Evolutionary conservation across 257 asterid species (phyloP), one percentile per base, ranked within the genome.

Genomic region (Vinca minor): DNA sequence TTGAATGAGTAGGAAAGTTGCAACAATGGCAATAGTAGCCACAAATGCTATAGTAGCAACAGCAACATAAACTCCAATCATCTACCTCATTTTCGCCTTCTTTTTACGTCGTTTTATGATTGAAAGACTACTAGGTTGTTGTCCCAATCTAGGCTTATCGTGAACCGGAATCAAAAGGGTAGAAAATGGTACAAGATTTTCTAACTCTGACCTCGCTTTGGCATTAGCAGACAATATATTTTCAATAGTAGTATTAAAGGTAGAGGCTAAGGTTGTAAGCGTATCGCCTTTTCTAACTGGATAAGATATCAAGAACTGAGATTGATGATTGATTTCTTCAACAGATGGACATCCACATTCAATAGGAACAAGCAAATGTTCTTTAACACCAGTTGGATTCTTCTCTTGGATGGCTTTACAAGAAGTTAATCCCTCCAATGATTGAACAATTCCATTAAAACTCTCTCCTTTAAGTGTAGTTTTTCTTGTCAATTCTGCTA

Each of bases 311-410:
- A 85, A 53, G 42, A 76, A 26, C 79, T 73, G 72, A 0, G 46
- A 41, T 12, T 52, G 55, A 6, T 13, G 65, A 48, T 50, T 34
- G 29, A 58, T 41, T 60, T 76, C 79, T 9, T 3, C 57, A 38
- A 77, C 14, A 41, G 74, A 70, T 8, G 90, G 85, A 76, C 95
- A 82, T 13, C 84, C 80, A 71, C 89, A 87, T 53, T 69, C 76
- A 72, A 78, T 1, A 15, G 87, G 87, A 41, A 85, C 66, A 41
- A 39, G 49, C 20, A 78, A 59, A 12, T 39, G 53, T 35, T 53
- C 29, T n/a, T 67, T 73, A 49, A 78, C 87, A 18, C 48, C 80
- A 18, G 56, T 63, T 11, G 82, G 87, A 65, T 79, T 87, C 36
- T 71, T 80, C 63, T 76, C 86, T 34, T 21, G 62, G 38, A 82